Base-by-base conservation (phyloP, 441 rosid species). In the Mallotus repandus region DNA sequence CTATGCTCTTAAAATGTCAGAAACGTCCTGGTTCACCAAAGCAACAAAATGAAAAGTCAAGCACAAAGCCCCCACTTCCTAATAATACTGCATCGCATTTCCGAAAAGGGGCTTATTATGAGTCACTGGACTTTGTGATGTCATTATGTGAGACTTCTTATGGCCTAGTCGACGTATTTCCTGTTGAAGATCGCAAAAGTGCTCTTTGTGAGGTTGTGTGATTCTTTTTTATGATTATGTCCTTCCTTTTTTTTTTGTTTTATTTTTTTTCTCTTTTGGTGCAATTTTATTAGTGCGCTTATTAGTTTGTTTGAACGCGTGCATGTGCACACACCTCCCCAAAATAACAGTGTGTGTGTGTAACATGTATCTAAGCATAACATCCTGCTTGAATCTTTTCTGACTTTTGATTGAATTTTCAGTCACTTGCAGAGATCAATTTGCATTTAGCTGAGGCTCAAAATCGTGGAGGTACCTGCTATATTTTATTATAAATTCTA, bases 351-450 rank as follows among this genome's bases (percentile, higher is more conserved):
- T 43, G 57, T 19, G 10, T 64, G 6, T 46, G 18, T 63, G 3
- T 15, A 16, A 63, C 15, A 12, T 52, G 7, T 72, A 21, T 19
- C 61, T 63, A 21, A 21, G 22, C 12, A 52, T 41, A 29, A 38
- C 70, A 43, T 75, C 76, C 46, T 63, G 48, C 56, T 73, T 58
- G 71, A 72, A 49, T 68, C 43, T 55, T 50, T 38, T 75, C 74
- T 75, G 56, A 75, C 75, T 82, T 56, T 75, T 77, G 65, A 32
- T 70, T 81, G 52, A 76, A 64, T 86, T 84, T 80, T 71, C 85
- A 95, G 98, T 96, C 97, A 11, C 97, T 96, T 80, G 91, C 83
- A 22, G 99, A 93, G 87, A 93, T 92, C 84, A 96, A 93, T 79
- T 50, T 80, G 82, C 94, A 84, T 83, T 74, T 90, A 78, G 81